Base-by-base conservation (phyloP, 805 yeast genomes). In the Candida tibetensis region DNA sequence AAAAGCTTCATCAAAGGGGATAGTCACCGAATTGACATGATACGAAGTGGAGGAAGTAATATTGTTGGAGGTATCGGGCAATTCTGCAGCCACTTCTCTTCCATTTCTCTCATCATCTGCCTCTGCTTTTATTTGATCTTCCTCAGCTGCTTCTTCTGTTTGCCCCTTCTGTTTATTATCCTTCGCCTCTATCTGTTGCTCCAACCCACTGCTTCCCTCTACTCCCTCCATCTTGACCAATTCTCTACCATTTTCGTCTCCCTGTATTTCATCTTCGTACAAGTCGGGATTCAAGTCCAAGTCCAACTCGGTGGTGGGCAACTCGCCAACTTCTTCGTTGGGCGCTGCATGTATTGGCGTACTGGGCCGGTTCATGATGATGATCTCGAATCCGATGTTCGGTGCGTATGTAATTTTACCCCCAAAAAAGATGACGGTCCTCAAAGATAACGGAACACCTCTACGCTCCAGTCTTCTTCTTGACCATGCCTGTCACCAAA, bases 221-320 rank as follows among this genome's bases (percentile, higher is more conserved):
- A 37, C 44, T 10, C 30, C 42, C 2, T 16, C 36, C 15, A 14
- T 23, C 36, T n/a, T 19, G 7, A 15, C 25, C 9, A 13, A 30
- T 17, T 27, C 29, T 13, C 29, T 32, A 27, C 17, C 32, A 5
- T 18, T 39, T 4, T 35, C 44, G 14, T 34, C 52, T 19, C 21
- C 25, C 8, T 23, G 30, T 16, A 45, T 55, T 4, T 48, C 52
- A 2, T 49, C 58, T 25, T 58, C 65, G 31, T 62, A 60, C 36
- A 67, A 46, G 8, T 61, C 71, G 1, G 72, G 73, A 43, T 69
- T 68, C 41, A 69, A 52, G 33, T 66, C 71, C 28, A 69, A 45
- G 33, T 57, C 58, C n/a, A 39, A 47, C 35, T 26, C 28, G 18
- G 7, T 15, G 32, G 21, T 6, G 32, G 18, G 17, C 10, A 9